A percentile compares a stretch with the other conserved stretches of the same genome.
These are phyloP conservation scores for Lachancea fermentati DNA, from an alignment of 805 yeast species.

Conservation along the genomic window DNA sequence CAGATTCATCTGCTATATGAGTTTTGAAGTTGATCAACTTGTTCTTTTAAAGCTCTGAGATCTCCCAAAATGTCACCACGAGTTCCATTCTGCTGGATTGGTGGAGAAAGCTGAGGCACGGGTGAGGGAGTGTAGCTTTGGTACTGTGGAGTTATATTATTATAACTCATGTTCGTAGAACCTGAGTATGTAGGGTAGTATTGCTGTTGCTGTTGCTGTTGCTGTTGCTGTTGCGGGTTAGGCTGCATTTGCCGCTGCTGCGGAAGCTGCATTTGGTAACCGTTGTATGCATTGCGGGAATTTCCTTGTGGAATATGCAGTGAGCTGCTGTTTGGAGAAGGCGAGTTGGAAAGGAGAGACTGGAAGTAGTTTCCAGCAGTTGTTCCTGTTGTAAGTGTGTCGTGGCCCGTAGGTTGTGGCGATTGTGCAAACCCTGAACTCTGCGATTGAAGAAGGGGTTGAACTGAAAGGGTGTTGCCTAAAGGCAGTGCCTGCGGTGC, in stretches of 20 bases:
- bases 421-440: slow-evolving; percentile 1
- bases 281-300: slow-evolving; percentile 1
- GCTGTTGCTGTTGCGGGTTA: background rate
- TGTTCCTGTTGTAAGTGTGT: background rate
- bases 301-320: slow-evolving; percentile 7
- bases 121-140: slow-evolving; percentile 16
- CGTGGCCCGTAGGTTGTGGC: slow-evolving; percentile 3
- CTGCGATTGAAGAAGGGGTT: slow-evolving; percentile 1
- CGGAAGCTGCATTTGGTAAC: slow-evolving; percentile 4
- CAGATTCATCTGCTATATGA: slow-evolving; percentile 14
- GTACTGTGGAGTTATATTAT: slow-evolving; percentile 4
- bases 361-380: slow-evolving; percentile 26
- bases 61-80: slow-evolving; percentile 53
- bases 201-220: background rate
- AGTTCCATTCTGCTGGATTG: slow-evolving; percentile 10
- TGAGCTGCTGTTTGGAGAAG: slow-evolving; percentile 24
- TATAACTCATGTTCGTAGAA: slow-evolving; percentile 11
- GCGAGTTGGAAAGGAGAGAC: slow-evolving; percentile 25
- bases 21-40: slow-evolving; percentile 51
- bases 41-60: slow-evolving; percentile 60
- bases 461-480: background rate
- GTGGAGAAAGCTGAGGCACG: slow-evolving; percentile 16
- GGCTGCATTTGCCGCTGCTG: background rate
- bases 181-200: slow-evolving; percentile 10
- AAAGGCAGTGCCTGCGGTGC: background rate